Conservation (phyloP, 495 filamentous ascomycete species). For the Podospora appendiculata region DNA sequence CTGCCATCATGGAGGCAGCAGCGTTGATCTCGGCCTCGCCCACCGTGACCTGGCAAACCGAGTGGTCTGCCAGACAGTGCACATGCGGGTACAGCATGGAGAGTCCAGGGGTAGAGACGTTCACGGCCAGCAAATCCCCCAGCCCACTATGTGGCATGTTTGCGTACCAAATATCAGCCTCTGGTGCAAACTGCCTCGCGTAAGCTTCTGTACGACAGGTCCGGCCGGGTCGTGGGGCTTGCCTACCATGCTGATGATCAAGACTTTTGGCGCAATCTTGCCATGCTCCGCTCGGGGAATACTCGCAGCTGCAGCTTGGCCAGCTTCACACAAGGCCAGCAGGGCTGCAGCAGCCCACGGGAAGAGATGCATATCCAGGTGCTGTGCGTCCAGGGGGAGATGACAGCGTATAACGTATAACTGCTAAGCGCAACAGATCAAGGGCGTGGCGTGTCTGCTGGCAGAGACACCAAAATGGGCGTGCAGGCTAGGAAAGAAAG, state of each 20-base stretch:
- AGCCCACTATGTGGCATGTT: conserved; percentile 39
- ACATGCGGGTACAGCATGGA: conserved; percentile 58
- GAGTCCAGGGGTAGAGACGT: conserved; percentile 59
- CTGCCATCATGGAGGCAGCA: conserved; percentile 50
- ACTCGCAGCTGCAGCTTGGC: conserved; percentile 2
- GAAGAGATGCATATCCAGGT: too few species aligned
- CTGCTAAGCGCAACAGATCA: too few species aligned
- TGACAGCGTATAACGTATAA: not conserved
- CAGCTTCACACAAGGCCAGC: conserved; percentile 5
- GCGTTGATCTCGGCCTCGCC: conserved; percentile 65
- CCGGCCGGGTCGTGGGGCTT: not conserved
- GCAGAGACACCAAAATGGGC: too few species aligned
- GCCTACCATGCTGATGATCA: conserved; percentile 63
- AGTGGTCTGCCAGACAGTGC: conserved; percentile 51
- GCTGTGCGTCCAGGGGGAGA: too few species aligned
- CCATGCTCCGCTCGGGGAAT: not conserved
- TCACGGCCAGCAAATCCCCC: conserved; percentile 50
- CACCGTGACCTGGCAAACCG: conserved; percentile 55
- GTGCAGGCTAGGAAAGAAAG: too few species aligned
- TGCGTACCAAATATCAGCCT: conserved; percentile 60
- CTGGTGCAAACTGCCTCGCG: conserved; percentile 49
- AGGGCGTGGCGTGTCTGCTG: too few species aligned
- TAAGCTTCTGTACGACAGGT: not conserved
- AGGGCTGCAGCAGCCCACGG: not conserved
- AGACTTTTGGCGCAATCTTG: conserved; percentile 54